phyloP scores from a whole-genome alignment of 2,329 filamentous ascomycete species.

The Neurospora sp. region DNA sequence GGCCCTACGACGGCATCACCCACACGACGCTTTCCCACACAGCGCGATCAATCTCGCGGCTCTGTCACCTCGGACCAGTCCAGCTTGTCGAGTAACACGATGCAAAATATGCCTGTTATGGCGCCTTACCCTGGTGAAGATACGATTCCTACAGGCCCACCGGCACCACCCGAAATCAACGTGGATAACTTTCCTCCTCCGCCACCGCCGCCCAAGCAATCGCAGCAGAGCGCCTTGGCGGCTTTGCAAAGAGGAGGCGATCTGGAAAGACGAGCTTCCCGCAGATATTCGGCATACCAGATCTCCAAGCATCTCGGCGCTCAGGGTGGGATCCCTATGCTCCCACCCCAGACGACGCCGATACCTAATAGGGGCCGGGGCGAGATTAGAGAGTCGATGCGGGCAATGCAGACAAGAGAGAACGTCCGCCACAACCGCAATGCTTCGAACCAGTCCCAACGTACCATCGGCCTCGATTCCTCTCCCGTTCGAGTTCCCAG shows the following conservation, averaged over 20 bases:
- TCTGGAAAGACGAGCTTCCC: conserved; percentile 81
- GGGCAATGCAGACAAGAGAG: conserved; percentile 47
- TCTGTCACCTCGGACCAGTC: conserved; percentile 49
- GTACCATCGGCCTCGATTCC: conserved; percentile 34
- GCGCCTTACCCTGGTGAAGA: conserved; percentile 60
- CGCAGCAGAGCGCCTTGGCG: conserved; percentile 80
- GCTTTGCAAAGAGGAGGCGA: conserved; percentile 87
- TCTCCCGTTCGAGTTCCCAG: conserved; percentile 51
- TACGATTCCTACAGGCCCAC: conserved; percentile 35
- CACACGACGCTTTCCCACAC: conserved; percentile 34
- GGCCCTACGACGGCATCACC: conserved; percentile 31
- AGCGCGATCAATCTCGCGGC: conserved; percentile 41
- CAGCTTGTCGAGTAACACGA: conserved; percentile 60
- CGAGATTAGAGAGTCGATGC: conserved; percentile 78
- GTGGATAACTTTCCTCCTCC: conserved; percentile 61
- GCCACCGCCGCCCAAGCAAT: conserved; percentile 70
- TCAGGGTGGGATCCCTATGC: conserved; percentile 65
- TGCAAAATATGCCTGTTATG: conserved; percentile 67
- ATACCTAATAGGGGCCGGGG: conserved; percentile 73
- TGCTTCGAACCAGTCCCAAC: conserved; percentile 31
- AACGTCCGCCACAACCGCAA: conserved; percentile 39
- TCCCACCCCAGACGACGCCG: conserved; percentile 73
- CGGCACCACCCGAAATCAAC: conserved; percentile 38
- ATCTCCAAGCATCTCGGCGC: conserved; percentile 87
- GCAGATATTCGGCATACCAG: conserved; percentile 92